Conservation (phyloP, 495 filamentous ascomycete genomes). For the Penicillium coprophilum region DNA sequence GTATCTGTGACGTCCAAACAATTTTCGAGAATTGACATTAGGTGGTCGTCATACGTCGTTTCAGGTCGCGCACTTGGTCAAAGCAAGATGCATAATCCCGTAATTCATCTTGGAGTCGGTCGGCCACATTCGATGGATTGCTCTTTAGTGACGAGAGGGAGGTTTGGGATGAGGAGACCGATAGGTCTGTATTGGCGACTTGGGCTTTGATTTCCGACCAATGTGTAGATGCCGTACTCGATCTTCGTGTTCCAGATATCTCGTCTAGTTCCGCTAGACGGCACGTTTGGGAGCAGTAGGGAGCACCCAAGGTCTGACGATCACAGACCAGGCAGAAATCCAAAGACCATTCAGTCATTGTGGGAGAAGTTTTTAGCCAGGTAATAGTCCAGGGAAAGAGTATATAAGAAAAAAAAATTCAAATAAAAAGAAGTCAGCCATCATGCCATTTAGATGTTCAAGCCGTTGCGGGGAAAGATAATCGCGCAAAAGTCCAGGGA, state of each 20-base stretch:
- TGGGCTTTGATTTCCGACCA: constrained; percentile 28
- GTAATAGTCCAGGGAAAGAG: neutral
- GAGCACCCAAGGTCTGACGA: constrained; percentile 71
- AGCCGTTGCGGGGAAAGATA: constrained; percentile 12
- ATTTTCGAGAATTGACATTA: constrained; percentile 15
- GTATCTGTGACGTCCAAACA: no score
- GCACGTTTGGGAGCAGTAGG: constrained; percentile 94
- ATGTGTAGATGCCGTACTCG: constrained; percentile 11
- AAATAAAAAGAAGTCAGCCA: no score
- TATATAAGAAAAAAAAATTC: neutral
- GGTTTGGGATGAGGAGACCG: constrained; percentile 80
- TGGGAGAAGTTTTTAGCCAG: no score
- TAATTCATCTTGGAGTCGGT: constrained; percentile 75
- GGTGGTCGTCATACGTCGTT: constrained; percentile 54
- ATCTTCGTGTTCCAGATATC: constrained; percentile 36
- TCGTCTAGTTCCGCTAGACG: constrained; percentile 83
- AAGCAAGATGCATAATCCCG: constrained; percentile 85
- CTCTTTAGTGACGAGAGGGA: constrained; percentile 79
- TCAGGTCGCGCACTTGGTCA: constrained; percentile 71
- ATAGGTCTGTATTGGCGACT: constrained; percentile 41
- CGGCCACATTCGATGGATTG: constrained; percentile 59
- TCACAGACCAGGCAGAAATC: constrained; percentile 97
- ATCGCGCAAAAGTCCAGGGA: no score
- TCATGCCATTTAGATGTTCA: neutral
- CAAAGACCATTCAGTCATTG: constrained; percentile 78